Conservation (phyloP, 1,284 basidiomycete genomes). For the Ceratorhiza oryzae-sativae region DNA sequence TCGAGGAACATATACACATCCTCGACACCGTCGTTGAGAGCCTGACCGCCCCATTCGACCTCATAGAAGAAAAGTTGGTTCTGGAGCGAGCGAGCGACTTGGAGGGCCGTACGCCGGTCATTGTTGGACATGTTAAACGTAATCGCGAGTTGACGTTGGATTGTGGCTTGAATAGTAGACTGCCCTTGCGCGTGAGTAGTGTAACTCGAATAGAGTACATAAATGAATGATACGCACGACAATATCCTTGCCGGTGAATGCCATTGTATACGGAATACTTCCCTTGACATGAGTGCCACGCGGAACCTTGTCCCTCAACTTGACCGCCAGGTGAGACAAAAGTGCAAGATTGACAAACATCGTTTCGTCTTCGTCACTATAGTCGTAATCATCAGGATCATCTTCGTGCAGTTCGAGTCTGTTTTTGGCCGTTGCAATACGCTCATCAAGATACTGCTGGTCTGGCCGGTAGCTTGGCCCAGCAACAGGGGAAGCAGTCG, state of each 20-base stretch:
- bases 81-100: constrained; percentile 88
- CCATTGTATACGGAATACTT: constrained; percentile 82
- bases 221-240: constrained; percentile 66
- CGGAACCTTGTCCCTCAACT: constrained; percentile 85
- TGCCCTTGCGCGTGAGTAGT: constrained; percentile 48
- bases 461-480: constrained; percentile 47
- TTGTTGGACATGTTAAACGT: constrained; percentile 73
- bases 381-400: constrained; percentile 53
- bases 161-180: constrained; percentile 83
- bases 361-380: constrained; percentile 70
- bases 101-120: constrained; percentile 82
- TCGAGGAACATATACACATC: constrained; percentile 97
- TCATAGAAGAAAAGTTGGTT: constrained; percentile 96
- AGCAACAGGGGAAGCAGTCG: constrained; percentile 38
- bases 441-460: constrained; percentile 58
- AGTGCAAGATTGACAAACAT: constrained; percentile 87
- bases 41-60: constrained; percentile 91
- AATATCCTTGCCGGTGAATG: constrained; percentile 92
- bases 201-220: not conserved
- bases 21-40: constrained; percentile 88
- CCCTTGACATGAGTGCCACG: constrained; percentile 89
- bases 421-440: constrained; percentile 42
- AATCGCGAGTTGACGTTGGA: constrained; percentile 70
- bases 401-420: constrained; percentile 56
- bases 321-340: constrained; percentile 87